Evolutionary conservation across 345 rosid species (phyloP).

Genomic region (Clarkia xantiana): DNA sequence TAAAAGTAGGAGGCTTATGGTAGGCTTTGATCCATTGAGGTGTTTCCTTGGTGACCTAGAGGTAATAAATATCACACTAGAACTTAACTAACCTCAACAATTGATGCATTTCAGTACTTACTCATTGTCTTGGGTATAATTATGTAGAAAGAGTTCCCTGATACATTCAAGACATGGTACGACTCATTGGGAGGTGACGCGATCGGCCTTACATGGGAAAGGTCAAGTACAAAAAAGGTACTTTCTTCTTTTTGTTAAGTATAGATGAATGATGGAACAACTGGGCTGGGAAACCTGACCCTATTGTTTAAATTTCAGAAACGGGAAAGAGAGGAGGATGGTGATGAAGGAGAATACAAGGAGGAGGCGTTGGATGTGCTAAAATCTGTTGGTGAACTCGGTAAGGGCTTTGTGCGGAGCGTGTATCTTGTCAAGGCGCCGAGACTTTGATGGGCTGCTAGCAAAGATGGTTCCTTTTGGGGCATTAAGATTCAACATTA

Average conservation of each 20-base stretch:
- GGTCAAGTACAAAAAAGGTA: slow-evolving; percentile 17
- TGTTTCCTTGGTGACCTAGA: slow-evolving; percentile 49
- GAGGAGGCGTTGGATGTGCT: slow-evolving; percentile 35
- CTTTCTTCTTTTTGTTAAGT: background rate
- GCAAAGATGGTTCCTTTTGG: too few relatives aligned
- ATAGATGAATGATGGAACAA: background rate
- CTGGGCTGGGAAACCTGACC: too few relatives aligned
- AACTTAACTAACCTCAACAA: too few relatives aligned
- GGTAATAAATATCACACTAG: slow-evolving; percentile 23
- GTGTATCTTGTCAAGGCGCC: slow-evolving; percentile 56
- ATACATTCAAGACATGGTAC: slow-evolving; percentile 59
- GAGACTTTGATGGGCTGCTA: slow-evolving; percentile 6
- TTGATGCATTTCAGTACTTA: background rate
- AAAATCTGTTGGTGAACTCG: slow-evolving; percentile 49
- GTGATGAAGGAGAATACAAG: slow-evolving; percentile 8
- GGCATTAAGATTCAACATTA: too few relatives aligned
- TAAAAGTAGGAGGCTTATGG: slow-evolving; percentile 47
- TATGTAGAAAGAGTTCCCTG: slow-evolving; percentile 44
- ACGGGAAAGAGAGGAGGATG: slow-evolving; percentile 39
- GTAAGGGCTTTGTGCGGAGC: slow-evolving; percentile 74
- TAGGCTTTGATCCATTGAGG: slow-evolving; percentile 62
- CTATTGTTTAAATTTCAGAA: slow-evolving; percentile 29
- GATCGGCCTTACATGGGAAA: slow-evolving; percentile 71
- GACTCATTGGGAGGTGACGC: slow-evolving; percentile 82
- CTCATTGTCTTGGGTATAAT: slow-evolving; percentile 4